A percentile compares a stretch with the other conserved stretches of the same genome.
phyloP scores from a whole-genome alignment of 2,329 filamentous ascomycete genomes.

The Phialocephala sp. region DNA sequence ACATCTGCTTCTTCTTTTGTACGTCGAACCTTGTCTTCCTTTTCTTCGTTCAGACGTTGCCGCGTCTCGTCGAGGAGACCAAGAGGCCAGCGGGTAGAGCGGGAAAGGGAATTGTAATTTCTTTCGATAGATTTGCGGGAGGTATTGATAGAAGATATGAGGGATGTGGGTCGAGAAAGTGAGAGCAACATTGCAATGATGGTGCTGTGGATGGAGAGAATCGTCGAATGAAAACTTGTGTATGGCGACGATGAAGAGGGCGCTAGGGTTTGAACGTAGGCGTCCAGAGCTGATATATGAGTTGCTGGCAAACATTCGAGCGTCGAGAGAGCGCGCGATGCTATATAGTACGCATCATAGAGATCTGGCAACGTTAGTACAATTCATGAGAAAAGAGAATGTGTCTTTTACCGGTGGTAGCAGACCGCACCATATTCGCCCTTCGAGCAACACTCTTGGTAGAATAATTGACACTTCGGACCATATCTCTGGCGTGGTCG shows the following conservation, averaged over 20 bases:
- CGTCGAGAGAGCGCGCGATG: conserved; percentile 58
- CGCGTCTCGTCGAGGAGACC: conserved; percentile 86
- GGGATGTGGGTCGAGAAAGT: conserved; percentile 76
- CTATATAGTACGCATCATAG: conserved; percentile 65
- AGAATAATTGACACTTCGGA: conserved; percentile 82
- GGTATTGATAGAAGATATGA: conserved; percentile 77
- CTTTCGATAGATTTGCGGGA: conserved; percentile 80
- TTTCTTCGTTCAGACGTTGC: conserved; percentile 80
- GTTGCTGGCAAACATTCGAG: conserved; percentile 70
- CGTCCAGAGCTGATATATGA: conserved; percentile 73
- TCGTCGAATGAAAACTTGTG: conserved; percentile 72
- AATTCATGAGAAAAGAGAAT: neutral
- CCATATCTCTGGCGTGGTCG: conserved; percentile 86
- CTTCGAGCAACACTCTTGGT: conserved; percentile 83
- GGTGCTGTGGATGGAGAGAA: conserved; percentile 82
- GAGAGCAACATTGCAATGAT: conserved; percentile 81
- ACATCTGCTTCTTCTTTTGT: conserved; percentile 73
- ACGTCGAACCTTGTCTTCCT: conserved; percentile 77
- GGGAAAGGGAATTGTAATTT: conserved; percentile 74
- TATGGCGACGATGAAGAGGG: conserved; percentile 77
- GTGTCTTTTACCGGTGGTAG: conserved; percentile 58
- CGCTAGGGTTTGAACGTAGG: conserved; percentile 69
- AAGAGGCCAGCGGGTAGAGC: conserved; percentile 80
- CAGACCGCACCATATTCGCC: conserved; percentile 74
- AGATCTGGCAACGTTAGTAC: conserved; percentile 60